Percentiles rank a stretch among this genome's conserved stretches.
Evolutionary conservation across 441 rosid species (phyloP).

Genomic region (Jatropha podagrica): DNA sequence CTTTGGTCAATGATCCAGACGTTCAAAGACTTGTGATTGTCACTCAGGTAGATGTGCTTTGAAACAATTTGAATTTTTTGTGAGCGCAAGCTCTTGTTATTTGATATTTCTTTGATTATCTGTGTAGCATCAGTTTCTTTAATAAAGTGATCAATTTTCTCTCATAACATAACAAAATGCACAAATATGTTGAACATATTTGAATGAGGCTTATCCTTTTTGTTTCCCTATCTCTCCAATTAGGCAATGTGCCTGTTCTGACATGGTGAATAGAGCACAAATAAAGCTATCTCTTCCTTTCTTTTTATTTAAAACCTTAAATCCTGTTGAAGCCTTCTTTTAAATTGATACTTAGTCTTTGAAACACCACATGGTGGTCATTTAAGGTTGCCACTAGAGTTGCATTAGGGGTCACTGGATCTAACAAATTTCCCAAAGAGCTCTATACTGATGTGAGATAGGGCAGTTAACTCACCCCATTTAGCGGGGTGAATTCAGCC

Average conservation of each 20-base stretch:
- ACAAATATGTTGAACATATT: neutral
- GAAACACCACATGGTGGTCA: neutral
- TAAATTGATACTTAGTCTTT: neutral
- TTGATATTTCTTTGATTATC: neutral
- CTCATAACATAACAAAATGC: neutral
- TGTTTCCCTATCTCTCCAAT: neutral
- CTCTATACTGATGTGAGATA: neutral
- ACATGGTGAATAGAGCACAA: neutral
- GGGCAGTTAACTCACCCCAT: too few relatives aligned
- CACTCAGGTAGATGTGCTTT: constrained; percentile 63
- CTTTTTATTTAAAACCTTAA: neutral
- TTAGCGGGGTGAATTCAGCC: neutral
- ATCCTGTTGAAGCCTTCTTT: neutral
- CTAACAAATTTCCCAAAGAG: neutral
- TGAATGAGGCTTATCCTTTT: neutral
- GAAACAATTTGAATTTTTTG: neutral
- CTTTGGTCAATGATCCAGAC: constrained; percentile 67
- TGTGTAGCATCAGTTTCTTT: neutral
- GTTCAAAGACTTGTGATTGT: constrained; percentile 95
- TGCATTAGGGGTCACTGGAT: neutral
- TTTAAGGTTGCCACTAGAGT: neutral
- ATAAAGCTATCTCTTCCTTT: neutral
- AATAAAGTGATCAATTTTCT: neutral
- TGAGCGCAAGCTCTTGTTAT: neutral
- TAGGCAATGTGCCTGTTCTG: neutral